phyloP scores from a whole-genome alignment of 1,284 basidiomycete species.

The Melampsora medusae region DNA sequence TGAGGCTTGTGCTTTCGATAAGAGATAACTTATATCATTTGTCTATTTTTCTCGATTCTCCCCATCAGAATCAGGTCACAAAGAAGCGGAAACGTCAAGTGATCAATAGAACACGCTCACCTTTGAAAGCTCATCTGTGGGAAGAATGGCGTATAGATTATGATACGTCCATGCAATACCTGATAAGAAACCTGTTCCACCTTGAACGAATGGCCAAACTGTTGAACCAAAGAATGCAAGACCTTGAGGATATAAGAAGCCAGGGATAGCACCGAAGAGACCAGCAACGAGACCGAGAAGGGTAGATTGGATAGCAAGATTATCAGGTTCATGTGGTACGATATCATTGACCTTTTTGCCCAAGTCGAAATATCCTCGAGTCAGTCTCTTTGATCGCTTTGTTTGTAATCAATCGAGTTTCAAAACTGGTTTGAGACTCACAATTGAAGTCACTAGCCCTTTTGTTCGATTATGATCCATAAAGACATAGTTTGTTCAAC shows the following conservation, averaged over 20 bases:
- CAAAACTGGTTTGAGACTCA: neutral
- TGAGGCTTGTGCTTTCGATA: conserved; percentile 21
- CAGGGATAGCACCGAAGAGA: conserved; percentile 39
- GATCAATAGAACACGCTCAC: neutral
- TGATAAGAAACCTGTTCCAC: conserved; percentile 26
- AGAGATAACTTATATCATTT: conserved; percentile 9
- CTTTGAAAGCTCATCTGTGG: conserved; percentile 37
- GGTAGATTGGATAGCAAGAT: neutral
- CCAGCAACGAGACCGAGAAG: conserved; percentile 32
- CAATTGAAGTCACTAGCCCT: neutral
- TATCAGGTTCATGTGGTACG: neutral
- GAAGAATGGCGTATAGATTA: conserved; percentile 32
- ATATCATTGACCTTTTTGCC: neutral
- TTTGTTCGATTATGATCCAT: neutral
- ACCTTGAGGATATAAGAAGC: conserved; percentile 15
- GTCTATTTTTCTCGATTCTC: neutral
- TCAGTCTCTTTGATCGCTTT: neutral
- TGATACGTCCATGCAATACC: conserved; percentile 38
- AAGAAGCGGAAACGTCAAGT: neutral
- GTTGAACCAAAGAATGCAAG: neutral
- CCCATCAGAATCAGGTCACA: neutral
- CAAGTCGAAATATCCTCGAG: neutral
- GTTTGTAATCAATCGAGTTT: neutral
- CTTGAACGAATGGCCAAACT: conserved; percentile 42
- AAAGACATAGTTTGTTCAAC: neutral